phyloP scores from a whole-genome alignment of 306 rosid genomes.

The Elaeagnus macrophylla region DNA sequence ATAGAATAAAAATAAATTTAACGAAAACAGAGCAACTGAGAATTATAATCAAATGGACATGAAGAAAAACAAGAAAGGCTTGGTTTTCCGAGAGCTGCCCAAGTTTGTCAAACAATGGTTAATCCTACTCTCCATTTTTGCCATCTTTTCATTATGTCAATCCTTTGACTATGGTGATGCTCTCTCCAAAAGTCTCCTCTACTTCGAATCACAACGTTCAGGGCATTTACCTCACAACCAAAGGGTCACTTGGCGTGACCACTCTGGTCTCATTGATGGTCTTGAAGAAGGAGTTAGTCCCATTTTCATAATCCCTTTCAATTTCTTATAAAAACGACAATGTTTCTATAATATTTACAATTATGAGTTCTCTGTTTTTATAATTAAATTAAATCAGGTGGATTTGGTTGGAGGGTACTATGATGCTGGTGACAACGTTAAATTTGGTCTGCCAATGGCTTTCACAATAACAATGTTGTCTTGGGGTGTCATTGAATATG shows the following conservation, averaged over 20 bases:
- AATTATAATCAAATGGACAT: not conserved
- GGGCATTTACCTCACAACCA: constrained; percentile 77
- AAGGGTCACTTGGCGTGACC: constrained; percentile 72
- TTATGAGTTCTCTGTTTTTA: too few species aligned
- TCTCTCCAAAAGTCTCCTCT: constrained; percentile 62
- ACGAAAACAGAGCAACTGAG: constrained; percentile 1
- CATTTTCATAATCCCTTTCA: not conserved
- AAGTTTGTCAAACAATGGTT: constrained; percentile 19
- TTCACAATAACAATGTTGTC: constrained; percentile 75
- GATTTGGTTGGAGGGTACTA: constrained; percentile 91
- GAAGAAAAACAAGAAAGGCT: constrained; percentile 17
- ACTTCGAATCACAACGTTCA: constrained; percentile 82
- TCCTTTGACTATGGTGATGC: constrained; percentile 53
- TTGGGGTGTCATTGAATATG: constrained; percentile 67
- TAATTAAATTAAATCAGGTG: constrained; percentile 33
- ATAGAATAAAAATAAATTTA: not conserved
- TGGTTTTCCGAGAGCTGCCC: constrained; percentile 5
- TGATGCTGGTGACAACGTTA: constrained; percentile 86
- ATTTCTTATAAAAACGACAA: not conserved
- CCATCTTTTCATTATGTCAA: constrained; percentile 22
- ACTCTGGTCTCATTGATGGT: constrained; percentile 77
- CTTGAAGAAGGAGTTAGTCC: constrained; percentile 61
- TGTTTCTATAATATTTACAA: not conserved
- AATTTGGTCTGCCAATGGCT: constrained; percentile 85
- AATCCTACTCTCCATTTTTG: constrained; percentile 26